Percentiles rank a stretch among this genome's conserved stretches.
These are phyloP conservation scores for Globisporangium canariense DNA, from an alignment of 352 stramenopile species.

Conservation along the genomic window DNA sequence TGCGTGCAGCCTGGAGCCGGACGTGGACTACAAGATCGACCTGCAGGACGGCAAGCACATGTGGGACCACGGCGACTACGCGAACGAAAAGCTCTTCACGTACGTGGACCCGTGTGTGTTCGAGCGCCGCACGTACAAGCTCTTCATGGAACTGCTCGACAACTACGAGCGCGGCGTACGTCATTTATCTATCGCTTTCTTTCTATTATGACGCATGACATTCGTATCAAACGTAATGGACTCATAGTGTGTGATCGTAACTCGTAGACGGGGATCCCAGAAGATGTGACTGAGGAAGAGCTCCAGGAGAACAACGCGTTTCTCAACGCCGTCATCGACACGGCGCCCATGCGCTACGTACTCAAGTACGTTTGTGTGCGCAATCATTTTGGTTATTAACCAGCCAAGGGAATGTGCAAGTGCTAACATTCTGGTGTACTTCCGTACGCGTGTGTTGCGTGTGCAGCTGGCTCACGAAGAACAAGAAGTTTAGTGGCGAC, in stretches of 20 bases:
- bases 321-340: slow-evolving; percentile 91
- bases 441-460: neutral
- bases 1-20: slow-evolving; percentile 63
- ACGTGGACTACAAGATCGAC: slow-evolving; percentile 92
- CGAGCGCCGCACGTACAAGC: slow-evolving; percentile 87
- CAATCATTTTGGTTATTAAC: neutral
- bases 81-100: slow-evolving; percentile 89
- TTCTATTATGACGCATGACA: neutral
- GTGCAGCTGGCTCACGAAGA: slow-evolving; percentile 72
- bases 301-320: slow-evolving; percentile 89
- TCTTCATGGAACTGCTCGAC: slow-evolving; percentile 90
- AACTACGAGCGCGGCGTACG: slow-evolving; percentile 82
- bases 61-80: slow-evolving; percentile 86
- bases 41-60: slow-evolving; percentile 91
- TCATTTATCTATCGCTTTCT: neutral
- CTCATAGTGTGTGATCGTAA: neutral
- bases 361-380: slow-evolving; percentile 60
- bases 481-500: slow-evolving; percentile 80
- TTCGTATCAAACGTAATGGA: neutral
- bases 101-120: slow-evolving; percentile 86
- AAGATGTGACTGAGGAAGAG: slow-evolving; percentile 87
- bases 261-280: slow-evolving; percentile 71
- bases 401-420: neutral
- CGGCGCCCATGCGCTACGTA: slow-evolving; percentile 92
- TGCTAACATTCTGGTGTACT: neutral